Conservation (phyloP, 1,284 basidiomycete species). For the Malassezia vespertilionis region DNA sequence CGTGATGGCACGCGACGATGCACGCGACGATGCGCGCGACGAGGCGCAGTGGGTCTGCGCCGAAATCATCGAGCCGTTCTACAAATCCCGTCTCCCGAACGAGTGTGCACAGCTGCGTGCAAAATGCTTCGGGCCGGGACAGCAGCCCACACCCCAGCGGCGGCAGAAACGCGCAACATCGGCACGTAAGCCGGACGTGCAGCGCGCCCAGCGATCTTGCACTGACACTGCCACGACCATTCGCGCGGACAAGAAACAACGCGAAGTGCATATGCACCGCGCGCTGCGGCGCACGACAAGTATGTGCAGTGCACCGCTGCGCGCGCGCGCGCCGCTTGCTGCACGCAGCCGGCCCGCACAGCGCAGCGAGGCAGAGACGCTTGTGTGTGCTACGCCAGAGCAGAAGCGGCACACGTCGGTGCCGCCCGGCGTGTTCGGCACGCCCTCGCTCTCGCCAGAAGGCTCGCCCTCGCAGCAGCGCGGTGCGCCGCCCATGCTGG, state of each 20-base stretch:
- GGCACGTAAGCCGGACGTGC: background rate
- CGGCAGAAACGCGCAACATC: constrained; percentile 5
- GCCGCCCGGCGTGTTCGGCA: background rate
- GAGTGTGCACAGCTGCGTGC: constrained; percentile 30
- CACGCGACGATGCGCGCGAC: constrained; percentile 38
- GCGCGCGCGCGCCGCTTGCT: background rate
- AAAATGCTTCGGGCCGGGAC: constrained; percentile 35
- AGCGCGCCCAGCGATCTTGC: background rate
- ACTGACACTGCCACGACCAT: background rate
- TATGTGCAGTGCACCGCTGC: background rate
- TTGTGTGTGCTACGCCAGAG: constrained; percentile 12
- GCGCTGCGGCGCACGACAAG: constrained; percentile 5
- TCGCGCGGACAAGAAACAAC: constrained; percentile 3
- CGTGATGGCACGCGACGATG: too few species aligned
- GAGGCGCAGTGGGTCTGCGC: constrained; percentile 42
- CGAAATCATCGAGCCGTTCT: constrained; percentile 31
- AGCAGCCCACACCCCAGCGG: background rate
- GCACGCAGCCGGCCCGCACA: constrained; percentile 6
- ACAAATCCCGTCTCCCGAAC: constrained; percentile 21
- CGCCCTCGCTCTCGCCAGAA: background rate
- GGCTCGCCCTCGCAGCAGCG: background rate
- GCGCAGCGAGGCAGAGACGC: constrained; percentile 3
- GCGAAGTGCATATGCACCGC: constrained; percentile 14
- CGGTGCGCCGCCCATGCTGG: background rate
- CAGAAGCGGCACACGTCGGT: background rate